A percentile compares a stretch with the other conserved stretches of the same genome.
Evolutionary conservation across 2,329 filamentous ascomycete species (phyloP).

Genomic region (Scedosporium apiospermum): DNA sequence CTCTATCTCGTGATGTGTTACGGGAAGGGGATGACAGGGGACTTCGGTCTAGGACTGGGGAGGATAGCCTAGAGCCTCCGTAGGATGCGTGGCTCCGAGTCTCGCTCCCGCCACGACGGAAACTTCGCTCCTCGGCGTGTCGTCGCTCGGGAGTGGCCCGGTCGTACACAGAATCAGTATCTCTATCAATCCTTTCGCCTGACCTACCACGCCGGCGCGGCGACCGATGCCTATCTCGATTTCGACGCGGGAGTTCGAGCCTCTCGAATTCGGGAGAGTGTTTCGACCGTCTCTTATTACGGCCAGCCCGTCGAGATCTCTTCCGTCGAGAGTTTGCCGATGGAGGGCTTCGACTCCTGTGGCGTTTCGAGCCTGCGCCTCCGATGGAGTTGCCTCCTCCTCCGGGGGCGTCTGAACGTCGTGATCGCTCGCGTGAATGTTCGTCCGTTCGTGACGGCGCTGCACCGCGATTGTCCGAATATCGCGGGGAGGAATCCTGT

Average conservation of each 20-base stretch:
- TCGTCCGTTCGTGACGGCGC: constrained; percentile 12
- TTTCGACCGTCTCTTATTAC: not conserved
- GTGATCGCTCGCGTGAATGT: constrained; percentile 23
- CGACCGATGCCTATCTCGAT: constrained; percentile 3
- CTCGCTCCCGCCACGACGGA: not conserved
- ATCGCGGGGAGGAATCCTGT: not conserved
- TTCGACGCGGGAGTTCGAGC: not conserved
- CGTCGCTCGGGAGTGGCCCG: not conserved
- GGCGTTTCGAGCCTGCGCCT: constrained; percentile 27
- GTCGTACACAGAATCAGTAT: constrained; percentile 1
- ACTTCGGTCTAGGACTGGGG: not conserved
- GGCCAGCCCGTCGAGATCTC: constrained; percentile 31
- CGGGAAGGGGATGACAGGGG: not conserved
- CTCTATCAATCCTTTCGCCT: not conserved
- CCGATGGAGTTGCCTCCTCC: constrained; percentile 22
- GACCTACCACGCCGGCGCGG: not conserved
- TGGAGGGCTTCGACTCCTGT: constrained; percentile 32
- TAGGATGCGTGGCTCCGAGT: not conserved
- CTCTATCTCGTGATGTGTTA: constrained; percentile 5
- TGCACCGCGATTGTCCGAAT: not conserved
- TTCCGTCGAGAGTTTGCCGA: constrained; percentile 27
- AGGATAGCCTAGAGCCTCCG: not conserved
- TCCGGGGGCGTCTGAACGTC: constrained; percentile 21
- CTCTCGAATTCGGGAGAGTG: not conserved
- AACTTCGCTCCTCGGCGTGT: not conserved